Percentiles rank a stretch among this genome's conserved stretches.
phyloP scores from a whole-genome alignment of 2,329 filamentous ascomycete genomes.

The Fusarium torreyae region DNA sequence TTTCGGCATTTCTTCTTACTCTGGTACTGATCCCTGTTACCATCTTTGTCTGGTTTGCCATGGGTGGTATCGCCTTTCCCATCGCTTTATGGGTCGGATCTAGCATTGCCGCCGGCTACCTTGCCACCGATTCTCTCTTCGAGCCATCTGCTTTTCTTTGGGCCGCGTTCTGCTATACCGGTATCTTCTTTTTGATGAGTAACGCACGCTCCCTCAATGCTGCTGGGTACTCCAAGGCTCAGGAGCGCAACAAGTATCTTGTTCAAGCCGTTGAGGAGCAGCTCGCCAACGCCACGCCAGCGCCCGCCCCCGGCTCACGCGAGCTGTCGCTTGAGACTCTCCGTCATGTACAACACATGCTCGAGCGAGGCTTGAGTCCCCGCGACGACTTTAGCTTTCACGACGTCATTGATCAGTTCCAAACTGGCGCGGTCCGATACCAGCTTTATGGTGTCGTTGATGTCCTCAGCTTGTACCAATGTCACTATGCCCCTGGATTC shows the following conservation, averaged over 20 bases:
- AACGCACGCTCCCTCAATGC: not conserved
- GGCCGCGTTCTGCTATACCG: not conserved
- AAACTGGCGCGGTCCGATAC: not conserved
- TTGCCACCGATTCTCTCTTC: not conserved
- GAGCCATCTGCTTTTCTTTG: not conserved
- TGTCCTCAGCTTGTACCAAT: not conserved
- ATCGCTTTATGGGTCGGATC: not conserved
- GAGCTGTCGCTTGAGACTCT: not conserved
- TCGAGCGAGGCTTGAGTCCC: not conserved
- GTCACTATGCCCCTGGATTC: not conserved
- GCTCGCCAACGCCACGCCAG: too few relatives aligned
- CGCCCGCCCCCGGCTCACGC: too few relatives aligned
- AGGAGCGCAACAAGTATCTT: not conserved
- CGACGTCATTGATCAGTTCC: not conserved
- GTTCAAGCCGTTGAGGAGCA: too few relatives aligned
- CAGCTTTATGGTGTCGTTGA: not conserved
- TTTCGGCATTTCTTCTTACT: not conserved
- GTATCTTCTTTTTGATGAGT: not conserved
- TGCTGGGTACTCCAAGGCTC: not conserved
- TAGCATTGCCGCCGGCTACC: not conserved
- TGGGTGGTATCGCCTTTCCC: not conserved
- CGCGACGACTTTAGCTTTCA: not conserved
- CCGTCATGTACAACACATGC: not conserved
- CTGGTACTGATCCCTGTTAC: not conserved
- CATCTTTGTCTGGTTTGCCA: slow-evolving; percentile 1